Conservation (phyloP, 2,329 filamentous ascomycete species). For the Emydomyces testavorans region DNA sequence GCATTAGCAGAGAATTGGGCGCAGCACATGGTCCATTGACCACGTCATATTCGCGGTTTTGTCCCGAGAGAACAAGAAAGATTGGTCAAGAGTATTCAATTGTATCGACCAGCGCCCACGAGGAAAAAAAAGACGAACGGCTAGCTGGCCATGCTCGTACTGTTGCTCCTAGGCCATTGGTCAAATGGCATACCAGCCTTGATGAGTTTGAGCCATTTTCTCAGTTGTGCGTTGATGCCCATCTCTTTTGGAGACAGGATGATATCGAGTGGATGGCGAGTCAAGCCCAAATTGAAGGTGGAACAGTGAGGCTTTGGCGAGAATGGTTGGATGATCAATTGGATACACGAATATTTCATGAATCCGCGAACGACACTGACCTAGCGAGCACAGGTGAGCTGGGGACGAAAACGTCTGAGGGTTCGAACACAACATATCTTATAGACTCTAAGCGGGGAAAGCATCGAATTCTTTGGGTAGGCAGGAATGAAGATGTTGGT, state of each 20-base stretch:
- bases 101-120: not conserved
- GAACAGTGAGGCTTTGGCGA: not conserved
- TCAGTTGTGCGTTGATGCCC: not conserved
- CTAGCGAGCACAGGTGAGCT: too few relatives aligned
- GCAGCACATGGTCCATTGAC: not conserved
- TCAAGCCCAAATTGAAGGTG: not conserved
- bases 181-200: not conserved
- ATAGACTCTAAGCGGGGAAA: not conserved
- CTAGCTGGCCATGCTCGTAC: not conserved
- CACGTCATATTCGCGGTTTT: not conserved
- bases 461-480: slow-evolving; percentile 1
- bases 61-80: not conserved
- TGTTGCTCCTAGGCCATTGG: not conserved
- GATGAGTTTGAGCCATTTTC: not conserved
- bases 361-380: not conserved
- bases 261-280: not conserved
- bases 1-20: too few relatives aligned
- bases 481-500: not conserved
- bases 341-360: not conserved
- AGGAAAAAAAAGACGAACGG: not conserved
- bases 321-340: not conserved
- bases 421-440: not conserved
- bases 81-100: not conserved
- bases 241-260: not conserved
- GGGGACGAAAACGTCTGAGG: not conserved